These are phyloP conservation scores for Metschnikowia peoriensis DNA, from an alignment of 805 yeast genomes.

Conservation along the genomic window DNA sequence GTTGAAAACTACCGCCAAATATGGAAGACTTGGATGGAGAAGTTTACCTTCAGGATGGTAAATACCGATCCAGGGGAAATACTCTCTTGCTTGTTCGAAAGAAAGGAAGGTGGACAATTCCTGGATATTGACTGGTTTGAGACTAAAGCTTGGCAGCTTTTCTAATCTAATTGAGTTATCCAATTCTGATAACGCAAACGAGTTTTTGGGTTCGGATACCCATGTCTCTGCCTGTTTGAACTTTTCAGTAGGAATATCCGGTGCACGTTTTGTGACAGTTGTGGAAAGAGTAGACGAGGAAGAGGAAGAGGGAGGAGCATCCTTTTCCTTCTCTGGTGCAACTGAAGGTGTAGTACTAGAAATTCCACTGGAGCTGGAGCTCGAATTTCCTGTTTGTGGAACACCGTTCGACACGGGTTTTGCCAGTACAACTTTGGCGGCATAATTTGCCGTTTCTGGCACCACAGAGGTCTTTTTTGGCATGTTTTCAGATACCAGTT, in stretches of 20 bases:
- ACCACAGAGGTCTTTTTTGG: no score
- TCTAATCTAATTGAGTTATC: no score
- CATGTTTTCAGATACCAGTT: no score
- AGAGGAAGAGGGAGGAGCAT: background rate
- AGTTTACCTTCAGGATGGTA: background rate
- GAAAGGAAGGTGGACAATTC: background rate
- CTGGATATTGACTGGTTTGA: background rate
- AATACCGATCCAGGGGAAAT: constrained; percentile 9
- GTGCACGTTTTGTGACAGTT: background rate
- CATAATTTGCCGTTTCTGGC: no score
- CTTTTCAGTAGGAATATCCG: background rate
- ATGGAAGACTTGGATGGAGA: constrained; percentile 7
- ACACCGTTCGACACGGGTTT: no score
- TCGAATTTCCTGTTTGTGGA: no score
- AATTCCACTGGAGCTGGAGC: background rate
- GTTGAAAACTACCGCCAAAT: constrained; percentile 4
- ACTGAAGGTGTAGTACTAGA: background rate
- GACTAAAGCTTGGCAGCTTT: background rate
- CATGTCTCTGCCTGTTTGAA: background rate
- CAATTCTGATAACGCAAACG: background rate
- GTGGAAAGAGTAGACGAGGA: background rate
- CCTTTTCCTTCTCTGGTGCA: background rate
- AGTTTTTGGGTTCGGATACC: background rate
- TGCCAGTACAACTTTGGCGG: no score
- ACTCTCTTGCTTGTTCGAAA: constrained; percentile 2